Base-by-base conservation (phyloP, 805 yeast genomes). In the Starmerella apicola region DNA sequence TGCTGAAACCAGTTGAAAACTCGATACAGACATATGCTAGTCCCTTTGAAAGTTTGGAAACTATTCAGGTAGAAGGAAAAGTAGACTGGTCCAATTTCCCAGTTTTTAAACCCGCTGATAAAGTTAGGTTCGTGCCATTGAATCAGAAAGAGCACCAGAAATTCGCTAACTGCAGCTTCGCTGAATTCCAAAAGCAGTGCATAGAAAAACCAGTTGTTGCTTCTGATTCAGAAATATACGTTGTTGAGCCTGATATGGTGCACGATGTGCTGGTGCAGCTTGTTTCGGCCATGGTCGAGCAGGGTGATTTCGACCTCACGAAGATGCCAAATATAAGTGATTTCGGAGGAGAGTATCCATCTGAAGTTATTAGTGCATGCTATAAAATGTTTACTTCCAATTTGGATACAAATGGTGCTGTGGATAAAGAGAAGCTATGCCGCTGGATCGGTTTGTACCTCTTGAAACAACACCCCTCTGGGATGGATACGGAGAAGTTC, bases 381-480 rank as follows among this genome's bases (percentile, higher is more conserved):
- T 47, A 76, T 34, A 55, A 63, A 33, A 70, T 66, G 50, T 79
- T 76, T 54, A 54, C 10, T 3, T 3, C 39, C 41, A 28, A 36
- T 10, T 51, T 45, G 36, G 51, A 44, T 34, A 53, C 53, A 4
- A 67, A 62, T 50, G 45, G 49, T 5, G 18, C 25, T 4, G 48
- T 81, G 9, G 66, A 77, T 44, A 59, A 61, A 36, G 49, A 46
- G 3, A 54, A 54, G 27, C 65, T 79, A 2, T 66, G 77, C 1
- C 54, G 52, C 35, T 81, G 84, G 81, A 74, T 72, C 49, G 94
- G 94, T 0, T 52, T 71, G 2, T 63, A 67, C 37, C 61, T 76
- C 0, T 60, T 82, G 18, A 54, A 57, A 19, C 57, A 58, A 29
- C 56, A 59, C 6, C 39, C 43, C 65, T 65, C 0, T 46, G 61